Conservation (phyloP, 805 yeast species). For the Yamadazyma phyllophila region DNA sequence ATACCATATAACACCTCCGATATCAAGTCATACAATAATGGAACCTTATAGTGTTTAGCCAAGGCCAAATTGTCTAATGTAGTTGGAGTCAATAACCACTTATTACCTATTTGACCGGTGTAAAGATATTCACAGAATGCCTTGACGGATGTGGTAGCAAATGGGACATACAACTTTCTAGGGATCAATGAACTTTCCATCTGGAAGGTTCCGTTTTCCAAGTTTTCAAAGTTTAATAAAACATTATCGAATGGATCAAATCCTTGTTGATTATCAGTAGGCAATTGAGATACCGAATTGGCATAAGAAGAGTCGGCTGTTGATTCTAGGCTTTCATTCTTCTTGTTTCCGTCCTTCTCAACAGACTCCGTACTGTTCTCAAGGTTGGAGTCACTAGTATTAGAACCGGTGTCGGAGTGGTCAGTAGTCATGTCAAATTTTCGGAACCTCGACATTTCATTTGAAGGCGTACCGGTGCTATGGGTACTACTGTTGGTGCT, state of each 20-base stretch:
- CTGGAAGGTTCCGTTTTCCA: conserved; percentile 27
- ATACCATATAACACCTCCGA: conserved; percentile 68
- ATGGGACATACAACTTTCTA: conserved; percentile 66
- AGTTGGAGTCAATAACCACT: conserved; percentile 70
- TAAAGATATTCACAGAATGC: conserved; percentile 72
- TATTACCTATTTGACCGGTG: conserved; percentile 77
- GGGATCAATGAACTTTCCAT: conserved; percentile 68
- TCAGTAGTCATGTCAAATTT: neutral
- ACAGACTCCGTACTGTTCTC: neutral
- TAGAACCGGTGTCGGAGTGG: neutral
- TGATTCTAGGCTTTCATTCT: neutral
- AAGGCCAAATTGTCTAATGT: conserved; percentile 61
- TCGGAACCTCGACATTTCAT: neutral
- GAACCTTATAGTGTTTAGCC: conserved; percentile 66
- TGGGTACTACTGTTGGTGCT: neutral
- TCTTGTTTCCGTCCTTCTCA: neutral
- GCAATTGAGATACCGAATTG: neutral
- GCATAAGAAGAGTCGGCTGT: neutral
- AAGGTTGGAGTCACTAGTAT: neutral
- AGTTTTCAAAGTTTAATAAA: conserved; percentile 30
- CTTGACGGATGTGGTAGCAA: conserved; percentile 55
- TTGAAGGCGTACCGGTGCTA: neutral
- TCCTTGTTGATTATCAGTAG: neutral
- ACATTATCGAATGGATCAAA: conserved; percentile 14
- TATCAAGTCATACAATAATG: conserved; percentile 66